These are phyloP conservation scores for Dalbergia cochinchinensis DNA, from an alignment of 306 rosid genomes.

Conservation along the genomic window DNA sequence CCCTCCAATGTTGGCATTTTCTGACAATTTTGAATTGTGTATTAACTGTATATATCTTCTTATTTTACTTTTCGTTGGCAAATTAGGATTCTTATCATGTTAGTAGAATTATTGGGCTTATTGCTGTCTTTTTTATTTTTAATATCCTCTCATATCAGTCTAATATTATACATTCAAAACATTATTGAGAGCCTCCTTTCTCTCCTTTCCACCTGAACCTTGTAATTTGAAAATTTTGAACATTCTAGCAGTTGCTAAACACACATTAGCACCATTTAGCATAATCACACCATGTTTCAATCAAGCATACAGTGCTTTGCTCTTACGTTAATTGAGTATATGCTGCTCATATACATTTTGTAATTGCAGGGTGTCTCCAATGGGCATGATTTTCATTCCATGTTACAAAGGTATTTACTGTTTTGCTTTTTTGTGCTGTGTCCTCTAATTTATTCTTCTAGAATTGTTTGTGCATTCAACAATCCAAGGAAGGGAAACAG, in stretches of 20 bases:
- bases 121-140: not conserved
- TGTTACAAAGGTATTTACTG: slow-evolving; percentile 83
- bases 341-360: slow-evolving; percentile 40
- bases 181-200: slow-evolving; percentile 13
- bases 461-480: slow-evolving; percentile 18
- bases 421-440: not conserved
- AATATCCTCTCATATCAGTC: not conserved
- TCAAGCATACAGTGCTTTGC: slow-evolving; percentile 4
- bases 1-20: slow-evolving; percentile 3
- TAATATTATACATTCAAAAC: not conserved
- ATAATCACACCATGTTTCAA: slow-evolving; percentile 13
- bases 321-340: slow-evolving; percentile 29
- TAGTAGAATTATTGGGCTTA: not conserved
- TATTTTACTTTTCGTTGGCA: slow-evolving; percentile 8
- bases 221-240: slow-evolving; percentile 23
- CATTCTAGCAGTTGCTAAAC: slow-evolving; percentile 21
- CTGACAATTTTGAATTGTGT: slow-evolving; percentile 16
- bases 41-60: not conserved
- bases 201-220: slow-evolving; percentile 6
- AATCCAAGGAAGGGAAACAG: slow-evolving; percentile 21
- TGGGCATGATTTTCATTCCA: slow-evolving; percentile 98
- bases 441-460: slow-evolving; percentile 6
- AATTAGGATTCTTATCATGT: slow-evolving; percentile 5
- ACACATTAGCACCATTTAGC: slow-evolving; percentile 5
- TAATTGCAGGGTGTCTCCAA: slow-evolving; percentile 80